A percentile compares a stretch with the other conserved stretches of the same genome.
These are phyloP conservation scores for Neonectria ditissima DNA, from an alignment of 2,329 filamentous ascomycete genomes.

Conservation along the genomic window DNA sequence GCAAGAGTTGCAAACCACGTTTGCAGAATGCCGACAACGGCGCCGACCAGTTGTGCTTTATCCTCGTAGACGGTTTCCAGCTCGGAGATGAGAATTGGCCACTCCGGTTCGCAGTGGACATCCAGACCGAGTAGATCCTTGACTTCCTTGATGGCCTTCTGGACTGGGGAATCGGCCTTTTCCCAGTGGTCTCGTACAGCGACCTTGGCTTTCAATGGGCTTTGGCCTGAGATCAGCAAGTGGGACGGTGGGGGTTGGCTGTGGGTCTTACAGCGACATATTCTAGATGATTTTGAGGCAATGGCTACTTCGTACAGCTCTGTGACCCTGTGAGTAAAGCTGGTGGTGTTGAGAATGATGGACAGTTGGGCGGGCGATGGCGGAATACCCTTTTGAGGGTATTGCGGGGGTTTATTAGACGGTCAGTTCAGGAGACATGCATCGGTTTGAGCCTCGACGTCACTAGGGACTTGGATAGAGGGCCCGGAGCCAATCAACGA, in stretches of 20 bases:
- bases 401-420: not conserved
- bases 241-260: not conserved
- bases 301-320: not conserved
- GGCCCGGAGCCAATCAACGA: not conserved
- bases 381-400: not conserved
- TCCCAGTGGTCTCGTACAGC: slow-evolving; percentile 59
- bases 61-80: slow-evolving; percentile 55
- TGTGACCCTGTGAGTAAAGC: not conserved
- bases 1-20: slow-evolving; percentile 54
- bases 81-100: slow-evolving; percentile 55
- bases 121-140: slow-evolving; percentile 54
- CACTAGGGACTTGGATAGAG: not conserved
- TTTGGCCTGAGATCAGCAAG: slow-evolving; percentile 35
- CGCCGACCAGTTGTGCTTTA: slow-evolving; percentile 52
- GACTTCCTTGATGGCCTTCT: slow-evolving; percentile 49
- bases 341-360: slow-evolving; percentile 8
- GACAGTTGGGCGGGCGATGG: not conserved
- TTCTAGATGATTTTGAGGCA: not conserved
- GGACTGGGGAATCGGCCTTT: slow-evolving; percentile 48
- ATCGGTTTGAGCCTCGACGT: not conserved
- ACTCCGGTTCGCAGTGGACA: slow-evolving; percentile 56
- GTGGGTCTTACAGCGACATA: slow-evolving; percentile 33
- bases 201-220: slow-evolving; percentile 57
- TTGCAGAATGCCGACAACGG: slow-evolving; percentile 52
- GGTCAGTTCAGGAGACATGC: not conserved